Conservation (phyloP, 805 yeast genomes). For the Deakozyma indianensis region DNA sequence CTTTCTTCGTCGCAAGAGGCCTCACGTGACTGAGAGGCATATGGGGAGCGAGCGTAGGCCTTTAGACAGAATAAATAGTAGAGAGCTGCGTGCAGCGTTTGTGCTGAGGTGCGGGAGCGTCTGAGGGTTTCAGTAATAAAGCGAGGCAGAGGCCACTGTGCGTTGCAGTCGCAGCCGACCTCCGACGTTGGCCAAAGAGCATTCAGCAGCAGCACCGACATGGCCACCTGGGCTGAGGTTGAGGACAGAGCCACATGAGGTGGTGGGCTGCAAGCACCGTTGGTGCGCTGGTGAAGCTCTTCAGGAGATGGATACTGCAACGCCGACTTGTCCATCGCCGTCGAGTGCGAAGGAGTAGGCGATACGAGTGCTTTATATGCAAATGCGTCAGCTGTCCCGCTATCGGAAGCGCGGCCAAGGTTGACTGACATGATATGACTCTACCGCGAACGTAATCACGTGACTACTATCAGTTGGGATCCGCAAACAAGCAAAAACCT, state of each 20-base stretch:
- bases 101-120: slow-evolving; percentile 42
- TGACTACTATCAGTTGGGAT: too few relatives aligned
- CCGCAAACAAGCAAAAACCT: too few relatives aligned
- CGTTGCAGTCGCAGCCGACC: slow-evolving; percentile 1
- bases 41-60: slow-evolving; percentile 9
- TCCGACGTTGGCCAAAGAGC: neutral
- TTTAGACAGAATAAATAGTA: slow-evolving; percentile 44
- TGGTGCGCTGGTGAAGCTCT: neutral
- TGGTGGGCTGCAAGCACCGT: too few relatives aligned
- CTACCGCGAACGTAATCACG: neutral
- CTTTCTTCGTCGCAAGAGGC: too few relatives aligned
- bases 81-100: slow-evolving; percentile 51
- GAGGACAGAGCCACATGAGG: neutral
- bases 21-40: neutral
- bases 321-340: neutral
- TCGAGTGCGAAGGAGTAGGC: too few relatives aligned
- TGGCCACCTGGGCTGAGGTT: slow-evolving; percentile 5
- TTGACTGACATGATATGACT: neutral
- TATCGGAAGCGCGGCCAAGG: neutral
- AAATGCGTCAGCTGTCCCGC: neutral
- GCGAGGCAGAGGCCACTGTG: slow-evolving; percentile 18
- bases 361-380: neutral
- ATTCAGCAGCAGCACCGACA: slow-evolving; percentile 11
- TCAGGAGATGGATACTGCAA: neutral
- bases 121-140: slow-evolving; percentile 27